Conservation (phyloP, 1,284 basidiomycete species). For the Phlebopus sp. region DNA sequence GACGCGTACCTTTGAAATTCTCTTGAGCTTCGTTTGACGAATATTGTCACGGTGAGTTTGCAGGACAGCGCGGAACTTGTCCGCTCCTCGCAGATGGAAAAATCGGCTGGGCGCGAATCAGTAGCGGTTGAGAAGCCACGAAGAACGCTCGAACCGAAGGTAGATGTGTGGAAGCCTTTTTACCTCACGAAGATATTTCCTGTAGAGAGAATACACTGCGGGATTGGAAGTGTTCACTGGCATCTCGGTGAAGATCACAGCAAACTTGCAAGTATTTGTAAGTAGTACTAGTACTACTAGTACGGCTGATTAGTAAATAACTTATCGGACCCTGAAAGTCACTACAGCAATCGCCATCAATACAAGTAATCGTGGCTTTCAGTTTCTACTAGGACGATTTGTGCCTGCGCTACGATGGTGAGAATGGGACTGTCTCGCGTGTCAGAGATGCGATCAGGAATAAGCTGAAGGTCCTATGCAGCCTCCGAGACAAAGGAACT, state of each 20-base stretch:
- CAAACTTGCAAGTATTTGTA: too few relatives aligned
- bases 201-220: constrained; percentile 24
- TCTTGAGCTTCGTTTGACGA: constrained; percentile 43
- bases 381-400: too few relatives aligned
- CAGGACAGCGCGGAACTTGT: constrained; percentile 50
- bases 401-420: too few relatives aligned
- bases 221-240: constrained; percentile 1
- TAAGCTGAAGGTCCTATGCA: constrained; percentile 1
- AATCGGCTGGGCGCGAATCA: constrained; percentile 49
- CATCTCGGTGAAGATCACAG: constrained; percentile 4
- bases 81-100: constrained; percentile 57
- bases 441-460: too few relatives aligned
- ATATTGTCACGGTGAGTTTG: constrained; percentile 30
- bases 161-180: constrained; percentile 25
- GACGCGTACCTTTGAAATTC: constrained; percentile 46
- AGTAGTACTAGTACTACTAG: too few relatives aligned
- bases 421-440: too few relatives aligned
- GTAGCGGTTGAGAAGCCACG: not conserved
- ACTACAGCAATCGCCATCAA: not conserved
- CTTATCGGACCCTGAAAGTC: not conserved
- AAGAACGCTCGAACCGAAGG: constrained; percentile 23
- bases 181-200: constrained; percentile 31
- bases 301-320: not conserved
- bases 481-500: constrained; percentile 35
- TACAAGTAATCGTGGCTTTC: too few relatives aligned